Conservation (phyloP, 2,329 filamentous ascomycete species). For the Dothideomycetes sp. region DNA sequence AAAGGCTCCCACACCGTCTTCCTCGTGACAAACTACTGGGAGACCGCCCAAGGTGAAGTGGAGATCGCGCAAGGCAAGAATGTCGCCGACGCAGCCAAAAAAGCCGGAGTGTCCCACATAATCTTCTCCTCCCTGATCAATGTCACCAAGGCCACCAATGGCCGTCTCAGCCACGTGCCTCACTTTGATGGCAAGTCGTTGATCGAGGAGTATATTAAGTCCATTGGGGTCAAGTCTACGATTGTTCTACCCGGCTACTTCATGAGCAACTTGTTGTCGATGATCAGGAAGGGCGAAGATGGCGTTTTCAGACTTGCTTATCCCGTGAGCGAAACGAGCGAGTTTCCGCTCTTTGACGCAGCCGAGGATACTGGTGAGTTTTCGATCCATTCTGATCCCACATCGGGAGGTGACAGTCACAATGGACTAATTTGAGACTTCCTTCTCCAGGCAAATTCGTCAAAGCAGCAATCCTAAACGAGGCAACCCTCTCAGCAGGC, state of each 20-base stretch:
- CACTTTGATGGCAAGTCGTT: slow-evolving; percentile 29
- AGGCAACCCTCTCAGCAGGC: slow-evolving; percentile 2
- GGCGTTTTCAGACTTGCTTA: slow-evolving; percentile 13
- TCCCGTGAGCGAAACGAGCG: slow-evolving; percentile 16
- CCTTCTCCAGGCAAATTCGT: slow-evolving; percentile 14
- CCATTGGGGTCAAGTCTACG: slow-evolving; percentile 15
- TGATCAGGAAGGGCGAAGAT: slow-evolving; percentile 8
- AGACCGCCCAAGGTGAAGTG: slow-evolving; percentile 19
- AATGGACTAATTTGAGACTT: too few relatives aligned
- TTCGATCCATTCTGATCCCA: too few relatives aligned
- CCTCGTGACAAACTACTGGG: slow-evolving; percentile 43
- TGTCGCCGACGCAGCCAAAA: slow-evolving; percentile 21
- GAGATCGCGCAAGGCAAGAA: slow-evolving; percentile 23
- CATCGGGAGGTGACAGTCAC: too few relatives aligned
- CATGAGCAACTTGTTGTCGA: slow-evolving; percentile 8
- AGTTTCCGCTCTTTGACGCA: slow-evolving; percentile 17
- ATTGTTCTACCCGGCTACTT: slow-evolving; percentile 17
- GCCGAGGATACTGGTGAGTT: slow-evolving; percentile 16
- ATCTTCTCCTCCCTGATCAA: slow-evolving; percentile 25
- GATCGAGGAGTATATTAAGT: slow-evolving; percentile 22
- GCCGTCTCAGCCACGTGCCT: slow-evolving; percentile 19
- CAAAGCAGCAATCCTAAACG: slow-evolving; percentile 14
- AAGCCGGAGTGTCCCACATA: slow-evolving; percentile 24
- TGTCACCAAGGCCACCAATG: slow-evolving; percentile 19
- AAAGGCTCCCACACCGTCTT: slow-evolving; percentile 39